Evolutionary conservation across 2,329 filamentous ascomycete genomes (phyloP).

Genomic region (Cladophialophora psammophila): DNA sequence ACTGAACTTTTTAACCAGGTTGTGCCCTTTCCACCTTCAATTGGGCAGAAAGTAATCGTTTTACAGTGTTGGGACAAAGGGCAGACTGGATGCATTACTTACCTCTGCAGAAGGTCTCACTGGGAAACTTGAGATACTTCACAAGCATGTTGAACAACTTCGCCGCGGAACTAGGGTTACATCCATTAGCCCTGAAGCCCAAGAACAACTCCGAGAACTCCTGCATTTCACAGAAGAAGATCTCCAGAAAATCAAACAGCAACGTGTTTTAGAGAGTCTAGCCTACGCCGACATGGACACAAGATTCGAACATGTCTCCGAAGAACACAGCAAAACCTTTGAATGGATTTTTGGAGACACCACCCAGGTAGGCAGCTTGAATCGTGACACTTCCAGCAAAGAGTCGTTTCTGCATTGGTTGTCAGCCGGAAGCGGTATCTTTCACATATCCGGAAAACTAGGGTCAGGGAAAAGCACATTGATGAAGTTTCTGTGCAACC

Average conservation of each 20-base stretch:
- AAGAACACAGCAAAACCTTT: conserved; percentile 4
- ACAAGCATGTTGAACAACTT: not conserved
- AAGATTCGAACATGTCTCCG: conserved; percentile 1
- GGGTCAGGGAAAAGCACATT: conserved; percentile 6
- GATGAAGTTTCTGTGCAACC: conserved; percentile 7
- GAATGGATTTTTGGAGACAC: conserved; percentile 13
- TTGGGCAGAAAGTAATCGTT: not conserved
- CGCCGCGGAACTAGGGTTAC: not conserved
- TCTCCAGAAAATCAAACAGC: not conserved
- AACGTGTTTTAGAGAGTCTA: not conserved
- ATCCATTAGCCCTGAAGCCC: not conserved
- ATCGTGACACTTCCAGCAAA: not conserved
- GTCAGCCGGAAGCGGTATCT: not conserved
- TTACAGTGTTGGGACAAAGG: not conserved
- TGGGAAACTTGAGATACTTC: not conserved
- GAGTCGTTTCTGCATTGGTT: not conserved
- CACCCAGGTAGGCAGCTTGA: not conserved
- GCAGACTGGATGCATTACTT: not conserved
- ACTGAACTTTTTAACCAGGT: conserved; percentile 8
- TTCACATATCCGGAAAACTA: conserved; percentile 3
- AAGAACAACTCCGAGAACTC: not conserved
- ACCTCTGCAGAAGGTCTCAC: not conserved
- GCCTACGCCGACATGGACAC: not conserved
- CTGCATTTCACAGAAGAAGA: not conserved
- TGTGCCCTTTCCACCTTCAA: not conserved